Percentiles rank a stretch among this genome's conserved stretches.
phyloP scores from a whole-genome alignment of 129 eudicot genomes.

The Erigeron canadensis region DNA sequence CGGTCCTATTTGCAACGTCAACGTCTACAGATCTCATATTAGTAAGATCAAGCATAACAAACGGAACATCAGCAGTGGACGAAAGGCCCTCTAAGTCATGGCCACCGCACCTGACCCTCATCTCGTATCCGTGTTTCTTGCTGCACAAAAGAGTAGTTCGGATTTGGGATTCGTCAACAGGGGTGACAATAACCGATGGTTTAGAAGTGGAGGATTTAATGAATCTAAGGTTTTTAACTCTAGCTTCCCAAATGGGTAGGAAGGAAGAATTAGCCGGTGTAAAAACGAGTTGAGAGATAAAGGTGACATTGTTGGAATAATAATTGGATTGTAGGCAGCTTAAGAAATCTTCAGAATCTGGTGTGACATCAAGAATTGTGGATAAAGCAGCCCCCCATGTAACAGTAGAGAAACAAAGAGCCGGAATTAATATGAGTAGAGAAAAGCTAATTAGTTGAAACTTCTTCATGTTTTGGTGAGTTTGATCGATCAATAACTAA shows the following conservation, averaged over 20 bases:
- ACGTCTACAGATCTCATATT: neutral
- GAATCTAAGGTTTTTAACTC: constrained; percentile 4
- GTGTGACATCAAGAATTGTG: neutral
- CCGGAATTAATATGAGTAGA: neutral
- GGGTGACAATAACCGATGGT: constrained; percentile 12
- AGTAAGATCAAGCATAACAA: neutral
- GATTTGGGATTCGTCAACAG: neutral
- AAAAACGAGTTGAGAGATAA: constrained; percentile 16
- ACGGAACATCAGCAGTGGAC: neutral
- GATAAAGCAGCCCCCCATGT: neutral
- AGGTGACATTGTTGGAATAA: neutral
- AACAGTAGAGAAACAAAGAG: neutral
- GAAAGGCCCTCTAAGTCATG: constrained; percentile 1
- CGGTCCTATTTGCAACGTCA: neutral
- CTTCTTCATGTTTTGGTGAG: neutral
- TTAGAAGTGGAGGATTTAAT: neutral
- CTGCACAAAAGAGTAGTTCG: constrained; percentile 8
- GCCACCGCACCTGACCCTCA: neutral
- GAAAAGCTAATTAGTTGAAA: neutral
- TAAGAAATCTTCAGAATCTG: constrained; percentile 1
- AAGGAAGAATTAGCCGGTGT: constrained; percentile 6
- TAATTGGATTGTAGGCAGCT: neutral
- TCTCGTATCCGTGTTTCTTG: constrained; percentile 13
- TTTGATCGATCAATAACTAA: neutral
- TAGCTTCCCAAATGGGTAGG: neutral